A percentile compares a stretch with the other conserved stretches of the same genome.
Evolutionary conservation across 139 green algal genomes (phyloP).

Genomic region (Tetraselmis striata): DNA sequence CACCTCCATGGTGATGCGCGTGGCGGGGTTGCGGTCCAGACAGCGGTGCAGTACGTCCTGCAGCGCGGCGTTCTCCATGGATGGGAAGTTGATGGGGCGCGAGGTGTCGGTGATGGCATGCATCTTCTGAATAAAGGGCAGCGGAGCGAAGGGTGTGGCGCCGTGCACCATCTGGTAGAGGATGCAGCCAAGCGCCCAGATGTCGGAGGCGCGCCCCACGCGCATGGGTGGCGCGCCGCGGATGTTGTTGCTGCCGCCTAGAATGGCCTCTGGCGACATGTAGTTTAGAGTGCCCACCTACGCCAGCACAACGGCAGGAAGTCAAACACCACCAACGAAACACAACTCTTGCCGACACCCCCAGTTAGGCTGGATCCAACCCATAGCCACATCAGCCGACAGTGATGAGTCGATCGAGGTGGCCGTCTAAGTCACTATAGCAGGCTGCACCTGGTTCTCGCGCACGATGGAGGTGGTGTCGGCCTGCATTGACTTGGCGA

Average conservation of each 20-base stretch:
- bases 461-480: conserved; percentile 90
- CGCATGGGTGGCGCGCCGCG: conserved; percentile 58
- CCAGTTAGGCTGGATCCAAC: too few species aligned
- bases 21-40: conserved; percentile 74
- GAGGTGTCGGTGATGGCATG: conserved; percentile 78
- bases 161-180: conserved; percentile 96
- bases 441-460: conserved; percentile 63
- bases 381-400: too few species aligned
- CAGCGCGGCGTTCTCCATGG: conserved; percentile 52
- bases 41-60: conserved; percentile 73
- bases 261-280: conserved; percentile 94
- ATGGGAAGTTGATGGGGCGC: conserved; percentile 57
- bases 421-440: not conserved
- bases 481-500: conserved; percentile 84
- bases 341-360: too few species aligned
- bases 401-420: too few species aligned
- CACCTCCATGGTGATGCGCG: conserved; percentile 75
- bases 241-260: conserved; percentile 70
- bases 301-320: not conserved
- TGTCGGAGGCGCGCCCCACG: conserved; percentile 80
- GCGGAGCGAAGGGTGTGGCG: conserved; percentile 69
- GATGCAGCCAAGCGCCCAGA: conserved; percentile 95
- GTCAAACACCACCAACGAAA: too few species aligned
- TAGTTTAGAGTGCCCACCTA: conserved; percentile 97
- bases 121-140: conserved; percentile 92